These are phyloP conservation scores for Colletotrichum sp. DNA, from an alignment of 2,329 filamentous ascomycete genomes.

Conservation along the genomic window DNA sequence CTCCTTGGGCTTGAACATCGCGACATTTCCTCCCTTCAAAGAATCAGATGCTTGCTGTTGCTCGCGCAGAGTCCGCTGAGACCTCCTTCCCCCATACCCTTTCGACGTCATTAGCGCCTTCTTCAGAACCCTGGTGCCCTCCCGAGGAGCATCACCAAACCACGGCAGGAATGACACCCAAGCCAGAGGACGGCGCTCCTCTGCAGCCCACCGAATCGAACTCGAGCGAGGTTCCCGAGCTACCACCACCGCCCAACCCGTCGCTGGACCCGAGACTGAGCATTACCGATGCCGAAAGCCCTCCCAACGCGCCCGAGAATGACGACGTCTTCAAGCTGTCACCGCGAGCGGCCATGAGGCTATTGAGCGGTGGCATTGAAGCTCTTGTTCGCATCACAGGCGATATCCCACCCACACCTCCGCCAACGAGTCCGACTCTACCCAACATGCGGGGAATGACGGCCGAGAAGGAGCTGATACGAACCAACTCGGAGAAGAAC, in stretches of 20 bases:
- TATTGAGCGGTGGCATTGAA: conserved; percentile 77
- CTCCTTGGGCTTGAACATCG: not conserved
- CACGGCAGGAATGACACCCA: not conserved
- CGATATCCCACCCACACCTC: conserved; percentile 82
- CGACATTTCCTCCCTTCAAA: not conserved
- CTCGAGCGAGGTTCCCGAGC: conserved; percentile 31
- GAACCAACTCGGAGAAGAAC: conserved; percentile 62
- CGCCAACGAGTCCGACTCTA: conserved; percentile 66
- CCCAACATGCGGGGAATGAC: conserved; percentile 70
- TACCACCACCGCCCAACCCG: conserved; percentile 49
- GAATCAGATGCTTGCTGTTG: not conserved
- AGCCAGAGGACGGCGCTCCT: conserved; percentile 24
- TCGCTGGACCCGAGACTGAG: conserved; percentile 40
- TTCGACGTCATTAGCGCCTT: not conserved
- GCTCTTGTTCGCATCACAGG: conserved; percentile 74
- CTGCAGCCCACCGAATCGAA: not conserved
- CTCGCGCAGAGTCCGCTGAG: not conserved
- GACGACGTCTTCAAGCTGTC: conserved; percentile 77
- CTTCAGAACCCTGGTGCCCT: not conserved
- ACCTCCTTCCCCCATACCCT: not conserved
- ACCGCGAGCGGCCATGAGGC: conserved; percentile 76
- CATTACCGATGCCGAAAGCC: conserved; percentile 26
- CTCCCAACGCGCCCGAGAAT: conserved; percentile 34
- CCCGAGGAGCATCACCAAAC: not conserved
- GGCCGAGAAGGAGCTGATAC: conserved; percentile 65